Evolutionary conservation across 495 filamentous ascomycete genomes (phyloP).

Genomic region (Wilcoxina mikolae): DNA sequence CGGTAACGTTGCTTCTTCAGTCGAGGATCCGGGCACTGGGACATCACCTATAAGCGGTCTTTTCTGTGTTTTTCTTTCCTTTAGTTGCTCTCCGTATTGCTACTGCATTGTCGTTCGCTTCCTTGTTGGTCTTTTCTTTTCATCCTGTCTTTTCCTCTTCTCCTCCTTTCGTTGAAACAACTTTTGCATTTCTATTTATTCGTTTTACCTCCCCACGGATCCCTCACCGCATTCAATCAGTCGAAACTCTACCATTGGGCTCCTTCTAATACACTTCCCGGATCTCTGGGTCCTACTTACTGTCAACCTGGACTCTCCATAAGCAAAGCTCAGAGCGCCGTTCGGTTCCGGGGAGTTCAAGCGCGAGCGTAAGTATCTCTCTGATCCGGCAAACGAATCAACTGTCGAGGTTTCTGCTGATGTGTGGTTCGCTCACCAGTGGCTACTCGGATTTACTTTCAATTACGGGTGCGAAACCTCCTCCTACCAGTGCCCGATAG

Average conservation of each 20-base stretch:
- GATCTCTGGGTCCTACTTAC: background rate
- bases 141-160: background rate
- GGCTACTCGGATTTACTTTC: background rate
- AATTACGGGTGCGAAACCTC: background rate
- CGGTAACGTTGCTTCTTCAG: background rate
- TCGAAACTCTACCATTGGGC: background rate
- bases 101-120: background rate
- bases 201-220: background rate
- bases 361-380: background rate
- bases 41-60: background rate
- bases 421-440: background rate
- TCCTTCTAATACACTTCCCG: background rate
- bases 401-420: background rate
- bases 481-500: background rate
- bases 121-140: background rate
- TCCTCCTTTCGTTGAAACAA: background rate
- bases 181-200: background rate
- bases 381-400: background rate
- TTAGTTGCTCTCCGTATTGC: background rate
- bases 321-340: too few species aligned
- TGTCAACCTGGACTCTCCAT: background rate
- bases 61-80: background rate
- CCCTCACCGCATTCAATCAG: background rate
- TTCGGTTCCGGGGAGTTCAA: background rate
- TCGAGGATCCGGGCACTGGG: too few species aligned